Percentiles rank a stretch among this genome's conserved stretches.
Conservation (phyloP, 495 filamentous ascomycete species). For the Podospora fimiseda region DNA sequence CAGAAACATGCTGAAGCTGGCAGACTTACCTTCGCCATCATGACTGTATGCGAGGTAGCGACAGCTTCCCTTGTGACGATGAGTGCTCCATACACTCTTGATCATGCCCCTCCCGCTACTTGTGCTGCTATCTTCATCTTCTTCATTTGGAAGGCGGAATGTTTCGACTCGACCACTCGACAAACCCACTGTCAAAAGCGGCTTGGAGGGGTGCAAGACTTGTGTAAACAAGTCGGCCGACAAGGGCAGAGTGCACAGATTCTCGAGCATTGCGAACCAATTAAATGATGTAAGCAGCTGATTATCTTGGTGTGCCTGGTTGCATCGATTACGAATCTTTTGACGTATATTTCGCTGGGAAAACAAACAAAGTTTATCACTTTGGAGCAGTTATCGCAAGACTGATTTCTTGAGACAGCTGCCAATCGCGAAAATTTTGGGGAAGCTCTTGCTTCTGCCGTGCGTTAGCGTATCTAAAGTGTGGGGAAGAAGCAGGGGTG, state of each 20-base stretch:
- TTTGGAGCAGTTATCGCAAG: not conserved
- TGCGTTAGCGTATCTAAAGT: not conserved
- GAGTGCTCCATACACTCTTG: slow-evolving; percentile 79
- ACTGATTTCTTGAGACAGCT: too few species aligned
- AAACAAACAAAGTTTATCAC: not conserved
- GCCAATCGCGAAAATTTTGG: slow-evolving; percentile 8
- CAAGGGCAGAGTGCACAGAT: slow-evolving; percentile 81
- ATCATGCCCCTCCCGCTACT: slow-evolving; percentile 65
- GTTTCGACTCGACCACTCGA: slow-evolving; percentile 80
- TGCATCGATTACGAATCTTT: not conserved
- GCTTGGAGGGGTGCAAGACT: slow-evolving; percentile 73
- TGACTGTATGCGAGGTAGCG: slow-evolving; percentile 66
- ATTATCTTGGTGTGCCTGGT: not conserved
- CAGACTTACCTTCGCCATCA: slow-evolving; percentile 56
- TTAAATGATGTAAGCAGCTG: not conserved
- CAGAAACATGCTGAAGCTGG: not conserved
- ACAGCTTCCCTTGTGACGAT: slow-evolving; percentile 88
- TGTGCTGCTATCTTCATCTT: slow-evolving; percentile 37
- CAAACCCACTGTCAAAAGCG: slow-evolving; percentile 79
- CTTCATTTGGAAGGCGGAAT: slow-evolving; percentile 64
- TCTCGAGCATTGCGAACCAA: slow-evolving; percentile 57
- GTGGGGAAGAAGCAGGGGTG: too few species aligned
- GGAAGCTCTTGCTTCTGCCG: not conserved
- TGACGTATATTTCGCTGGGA: not conserved
- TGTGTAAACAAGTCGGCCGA: slow-evolving; percentile 83